Evolutionary conservation across 306 rosid genomes (phyloP).

Genomic region (Fagus crenata): DNA sequence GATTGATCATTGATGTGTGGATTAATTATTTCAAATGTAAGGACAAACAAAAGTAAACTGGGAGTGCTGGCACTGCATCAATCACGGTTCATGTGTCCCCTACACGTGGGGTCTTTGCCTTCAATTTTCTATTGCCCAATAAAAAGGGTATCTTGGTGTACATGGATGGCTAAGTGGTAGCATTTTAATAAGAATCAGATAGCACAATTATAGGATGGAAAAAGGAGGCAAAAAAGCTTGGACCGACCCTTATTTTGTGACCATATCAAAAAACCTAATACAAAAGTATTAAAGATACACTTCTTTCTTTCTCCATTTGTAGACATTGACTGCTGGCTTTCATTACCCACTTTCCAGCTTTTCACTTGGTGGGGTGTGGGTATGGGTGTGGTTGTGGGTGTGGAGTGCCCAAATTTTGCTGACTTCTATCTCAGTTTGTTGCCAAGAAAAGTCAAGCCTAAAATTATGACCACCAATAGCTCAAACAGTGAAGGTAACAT

Average conservation of each 20-base stretch:
- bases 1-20: neutral
- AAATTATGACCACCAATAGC: constrained; percentile 22
- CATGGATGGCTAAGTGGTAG: constrained; percentile 14
- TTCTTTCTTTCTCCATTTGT: constrained; percentile 7
- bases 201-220: constrained; percentile 30
- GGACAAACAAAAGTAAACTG: neutral
- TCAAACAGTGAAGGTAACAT: neutral
- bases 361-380: constrained; percentile 17
- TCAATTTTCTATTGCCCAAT: constrained; percentile 5
- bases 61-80: constrained; percentile 27
- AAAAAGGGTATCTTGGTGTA: constrained; percentile 12
- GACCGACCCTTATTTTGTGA: constrained; percentile 12
- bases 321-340: constrained; percentile 17
- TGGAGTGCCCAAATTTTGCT: constrained; percentile 30
- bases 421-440: constrained; percentile 12
- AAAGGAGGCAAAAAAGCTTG: constrained; percentile 20
- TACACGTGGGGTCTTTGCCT: constrained; percentile 28
- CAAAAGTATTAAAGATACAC: neutral
- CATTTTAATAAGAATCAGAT: neutral
- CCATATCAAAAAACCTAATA: neutral
- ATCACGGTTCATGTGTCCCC: constrained; percentile 31
- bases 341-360: constrained; percentile 28
- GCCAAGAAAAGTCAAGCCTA: constrained; percentile 37
- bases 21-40: neutral
- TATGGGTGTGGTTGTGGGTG: neutral